phyloP scores from a whole-genome alignment of 1,284 basidiomycete genomes.

The Neonothopanus nambi region DNA sequence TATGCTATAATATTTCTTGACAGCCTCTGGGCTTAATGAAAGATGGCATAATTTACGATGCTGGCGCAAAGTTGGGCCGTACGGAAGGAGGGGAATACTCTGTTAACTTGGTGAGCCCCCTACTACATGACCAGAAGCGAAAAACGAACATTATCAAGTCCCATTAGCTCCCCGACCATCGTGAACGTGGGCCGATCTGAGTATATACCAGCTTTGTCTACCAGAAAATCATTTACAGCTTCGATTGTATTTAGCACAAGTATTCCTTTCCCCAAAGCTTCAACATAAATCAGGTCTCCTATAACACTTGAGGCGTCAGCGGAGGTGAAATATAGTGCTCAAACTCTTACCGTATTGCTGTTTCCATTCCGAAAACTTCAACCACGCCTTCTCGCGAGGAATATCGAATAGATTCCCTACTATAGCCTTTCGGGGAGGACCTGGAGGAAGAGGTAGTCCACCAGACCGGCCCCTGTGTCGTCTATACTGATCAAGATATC shows the following conservation, averaged over 20 bases:
- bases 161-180: slow-evolving; percentile 10
- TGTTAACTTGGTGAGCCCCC: background rate
- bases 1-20: slow-evolving; percentile 27
- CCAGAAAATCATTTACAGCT: slow-evolving; percentile 5
- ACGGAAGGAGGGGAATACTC: slow-evolving; percentile 13
- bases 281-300: slow-evolving; percentile 7
- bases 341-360: slow-evolving; percentile 4
- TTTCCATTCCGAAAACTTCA: slow-evolving; percentile 6
- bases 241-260: slow-evolving; percentile 8
- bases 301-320: background rate
- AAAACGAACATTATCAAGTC: background rate
- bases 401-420: slow-evolving; percentile 12
- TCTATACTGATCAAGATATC: background rate
- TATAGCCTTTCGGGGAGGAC: background rate
- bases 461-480: background rate
- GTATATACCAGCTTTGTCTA: background rate
- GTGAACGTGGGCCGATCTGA: slow-evolving; percentile 8
- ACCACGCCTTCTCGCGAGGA: slow-evolving; percentile 6
- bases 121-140: background rate
- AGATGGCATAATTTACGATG: slow-evolving; percentile 28
- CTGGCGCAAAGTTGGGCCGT: slow-evolving; percentile 24
- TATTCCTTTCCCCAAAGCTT: slow-evolving; percentile 7
- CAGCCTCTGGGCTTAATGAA: slow-evolving; percentile 25
- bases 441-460: slow-evolving; percentile 6
- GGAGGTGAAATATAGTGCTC: background rate